Evolutionary conservation across 2,329 filamentous ascomycete genomes (phyloP).

Genomic region (Ceratocystis harringtonii): DNA sequence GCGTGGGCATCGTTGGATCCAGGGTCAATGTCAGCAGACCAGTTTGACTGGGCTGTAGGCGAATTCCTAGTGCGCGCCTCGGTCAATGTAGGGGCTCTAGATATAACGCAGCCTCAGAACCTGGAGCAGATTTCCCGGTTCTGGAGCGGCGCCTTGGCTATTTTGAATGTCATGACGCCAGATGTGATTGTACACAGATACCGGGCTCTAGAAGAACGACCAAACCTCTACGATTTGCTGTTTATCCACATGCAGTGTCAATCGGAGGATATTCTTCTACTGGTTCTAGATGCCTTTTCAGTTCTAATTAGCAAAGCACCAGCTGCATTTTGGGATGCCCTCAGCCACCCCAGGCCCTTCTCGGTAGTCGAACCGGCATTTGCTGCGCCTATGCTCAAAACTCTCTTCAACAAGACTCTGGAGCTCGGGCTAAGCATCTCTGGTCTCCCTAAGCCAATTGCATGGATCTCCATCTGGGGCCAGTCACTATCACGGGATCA

Average conservation of each 20-base stretch:
- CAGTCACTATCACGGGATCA: slow-evolving; percentile 61
- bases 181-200: slow-evolving; percentile 64
- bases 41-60: slow-evolving; percentile 79
- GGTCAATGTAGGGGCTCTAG: slow-evolving; percentile 40
- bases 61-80: slow-evolving; percentile 57
- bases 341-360: slow-evolving; percentile 64
- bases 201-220: slow-evolving; percentile 63
- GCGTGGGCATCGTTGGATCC: slow-evolving; percentile 53
- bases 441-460: slow-evolving; percentile 44
- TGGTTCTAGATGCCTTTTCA: slow-evolving; percentile 55
- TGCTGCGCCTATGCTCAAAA: slow-evolving; percentile 49
- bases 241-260: slow-evolving; percentile 40
- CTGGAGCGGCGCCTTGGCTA: slow-evolving; percentile 62
- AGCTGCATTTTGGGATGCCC: slow-evolving; percentile 73
- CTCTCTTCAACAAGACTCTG: slow-evolving; percentile 46
- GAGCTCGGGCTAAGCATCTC: slow-evolving; percentile 22
- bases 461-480: slow-evolving; percentile 67
- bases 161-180: slow-evolving; percentile 59
- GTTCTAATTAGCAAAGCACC: slow-evolving; percentile 60
- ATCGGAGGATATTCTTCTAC: slow-evolving; percentile 45
- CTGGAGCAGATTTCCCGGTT: slow-evolving; percentile 47
- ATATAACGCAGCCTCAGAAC: slow-evolving; percentile 24
- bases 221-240: slow-evolving; percentile 49
- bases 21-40: slow-evolving; percentile 46
- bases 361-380: slow-evolving; percentile 76